Evolutionary conservation across 2,329 filamentous ascomycete species (phyloP).

Genomic region (Ascochyta rabiei): DNA sequence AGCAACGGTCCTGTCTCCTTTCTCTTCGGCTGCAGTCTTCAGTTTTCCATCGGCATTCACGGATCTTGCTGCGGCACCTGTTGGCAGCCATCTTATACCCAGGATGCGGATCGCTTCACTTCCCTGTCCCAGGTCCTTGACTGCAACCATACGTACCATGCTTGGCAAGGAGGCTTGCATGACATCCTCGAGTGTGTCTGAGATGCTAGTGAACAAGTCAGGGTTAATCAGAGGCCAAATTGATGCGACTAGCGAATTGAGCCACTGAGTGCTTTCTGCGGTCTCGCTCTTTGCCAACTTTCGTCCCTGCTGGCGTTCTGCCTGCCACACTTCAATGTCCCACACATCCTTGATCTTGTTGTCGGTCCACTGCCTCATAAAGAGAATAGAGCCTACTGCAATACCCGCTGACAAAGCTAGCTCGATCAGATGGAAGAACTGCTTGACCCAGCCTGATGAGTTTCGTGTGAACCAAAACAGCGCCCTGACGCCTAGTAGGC

Average conservation of each 20-base stretch:
- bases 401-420: constrained; percentile 36
- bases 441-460: constrained; percentile 39
- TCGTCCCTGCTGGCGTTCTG: constrained; percentile 62
- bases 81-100: constrained; percentile 74
- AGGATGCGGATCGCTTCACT: constrained; percentile 73
- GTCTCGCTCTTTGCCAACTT: constrained; percentile 54
- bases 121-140: constrained; percentile 77
- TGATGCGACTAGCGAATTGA: constrained; percentile 70
- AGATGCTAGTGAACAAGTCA: constrained; percentile 71
- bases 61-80: constrained; percentile 68
- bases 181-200: constrained; percentile 76
- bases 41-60: constrained; percentile 66
- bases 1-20: constrained; percentile 58
- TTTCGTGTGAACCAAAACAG: constrained; percentile 42
- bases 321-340: constrained; percentile 73
- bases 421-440: constrained; percentile 37
- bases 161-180: constrained; percentile 78
- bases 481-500: constrained; percentile 44
- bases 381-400: constrained; percentile 48
- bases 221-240: constrained; percentile 79
- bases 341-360: constrained; percentile 68
- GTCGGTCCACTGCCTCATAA: constrained; percentile 64
- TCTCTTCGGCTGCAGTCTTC: constrained; percentile 53
- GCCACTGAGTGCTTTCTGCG: constrained; percentile 72
- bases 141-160: constrained; percentile 73